Evolutionary conservation across 2,329 filamentous ascomycete genomes (phyloP).

Genomic region (Fusarium circinatum): DNA sequence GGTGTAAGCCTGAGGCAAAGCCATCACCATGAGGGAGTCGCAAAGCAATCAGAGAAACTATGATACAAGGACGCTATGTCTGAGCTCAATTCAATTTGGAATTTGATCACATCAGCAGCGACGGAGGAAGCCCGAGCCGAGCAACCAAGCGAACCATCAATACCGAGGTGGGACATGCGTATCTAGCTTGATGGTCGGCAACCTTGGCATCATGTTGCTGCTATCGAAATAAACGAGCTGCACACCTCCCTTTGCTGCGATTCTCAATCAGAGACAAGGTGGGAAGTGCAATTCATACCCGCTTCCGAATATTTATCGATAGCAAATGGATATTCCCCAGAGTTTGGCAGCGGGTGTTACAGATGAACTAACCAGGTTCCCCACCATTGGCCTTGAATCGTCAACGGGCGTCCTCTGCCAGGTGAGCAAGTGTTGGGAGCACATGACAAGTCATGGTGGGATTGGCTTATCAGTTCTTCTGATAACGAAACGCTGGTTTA

Average conservation of each 20-base stretch:
- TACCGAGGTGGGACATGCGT: conserved; percentile 15
- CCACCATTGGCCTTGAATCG: conserved; percentile 31
- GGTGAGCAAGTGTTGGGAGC: conserved; percentile 34
- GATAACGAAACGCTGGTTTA: conserved; percentile 4
- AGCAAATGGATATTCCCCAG: conserved; percentile 7
- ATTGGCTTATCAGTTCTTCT: conserved; percentile 11
- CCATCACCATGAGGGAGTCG: conserved; percentile 7
- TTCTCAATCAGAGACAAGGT: not conserved
- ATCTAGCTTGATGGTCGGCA: not conserved
- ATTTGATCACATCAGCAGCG: conserved; percentile 38
- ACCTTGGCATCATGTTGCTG: conserved; percentile 1
- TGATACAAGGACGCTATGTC: not conserved
- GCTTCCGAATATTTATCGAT: conserved; percentile 14
- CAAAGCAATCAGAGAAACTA: not conserved
- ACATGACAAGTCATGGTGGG: conserved; percentile 33
- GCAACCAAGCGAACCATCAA: conserved; percentile 19
- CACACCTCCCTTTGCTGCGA: not conserved
- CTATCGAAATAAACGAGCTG: not conserved
- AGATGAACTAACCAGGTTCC: conserved; percentile 14
- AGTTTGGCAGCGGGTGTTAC: conserved; percentile 11
- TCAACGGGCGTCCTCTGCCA: conserved; percentile 22
- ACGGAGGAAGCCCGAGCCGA: conserved; percentile 27
- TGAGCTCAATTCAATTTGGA: not conserved
- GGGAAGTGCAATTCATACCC: not conserved
- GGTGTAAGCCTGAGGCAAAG: not conserved